Conservation (phyloP, 2,329 filamentous ascomycete species). For the Pyrenochaeta sp. region DNA sequence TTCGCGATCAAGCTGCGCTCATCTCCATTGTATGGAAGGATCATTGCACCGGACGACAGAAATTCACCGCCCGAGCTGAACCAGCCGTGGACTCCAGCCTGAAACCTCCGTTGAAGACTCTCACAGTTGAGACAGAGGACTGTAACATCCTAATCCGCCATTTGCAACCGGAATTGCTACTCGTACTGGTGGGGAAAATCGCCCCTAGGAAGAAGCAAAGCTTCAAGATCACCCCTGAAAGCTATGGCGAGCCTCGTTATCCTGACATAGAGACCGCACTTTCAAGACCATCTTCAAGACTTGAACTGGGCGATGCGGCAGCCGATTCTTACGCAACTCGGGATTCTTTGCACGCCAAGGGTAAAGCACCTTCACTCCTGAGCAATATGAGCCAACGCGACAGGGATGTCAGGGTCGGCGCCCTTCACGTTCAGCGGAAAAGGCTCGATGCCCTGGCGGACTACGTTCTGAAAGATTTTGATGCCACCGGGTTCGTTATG, state of each 20-base stretch:
- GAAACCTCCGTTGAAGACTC: conserved; percentile 47
- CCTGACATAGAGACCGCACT: conserved; percentile 28
- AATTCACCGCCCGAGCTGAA: conserved; percentile 12
- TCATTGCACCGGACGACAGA: conserved; percentile 35
- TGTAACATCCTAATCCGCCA: conserved; percentile 57
- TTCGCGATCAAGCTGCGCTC: conserved; percentile 58
- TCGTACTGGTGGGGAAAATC: conserved; percentile 58
- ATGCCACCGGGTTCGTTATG: conserved; percentile 56
- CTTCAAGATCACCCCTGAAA: conserved; percentile 56
- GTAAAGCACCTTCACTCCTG: conserved; percentile 39
- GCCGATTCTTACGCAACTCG: no score
- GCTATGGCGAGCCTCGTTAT: conserved; percentile 49
- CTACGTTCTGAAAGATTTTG: conserved; percentile 54
- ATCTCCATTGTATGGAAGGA: conserved; percentile 60
- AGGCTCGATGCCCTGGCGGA: conserved; percentile 56
- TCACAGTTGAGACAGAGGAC: conserved; percentile 56
- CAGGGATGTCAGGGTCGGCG: conserved; percentile 46
- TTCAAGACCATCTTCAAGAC: conserved; percentile 11
- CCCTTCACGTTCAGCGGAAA: conserved; percentile 57
- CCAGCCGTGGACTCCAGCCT: conserved; percentile 13
- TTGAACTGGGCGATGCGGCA: conserved; percentile 12
- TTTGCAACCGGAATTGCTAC: conserved; percentile 55
- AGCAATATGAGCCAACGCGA: conserved; percentile 49
- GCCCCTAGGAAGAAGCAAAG: conserved; percentile 49
- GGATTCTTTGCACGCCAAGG: no score